Evolutionary conservation across 75 land plant species (phyloP).

Genomic region (Picea glauca): DNA sequence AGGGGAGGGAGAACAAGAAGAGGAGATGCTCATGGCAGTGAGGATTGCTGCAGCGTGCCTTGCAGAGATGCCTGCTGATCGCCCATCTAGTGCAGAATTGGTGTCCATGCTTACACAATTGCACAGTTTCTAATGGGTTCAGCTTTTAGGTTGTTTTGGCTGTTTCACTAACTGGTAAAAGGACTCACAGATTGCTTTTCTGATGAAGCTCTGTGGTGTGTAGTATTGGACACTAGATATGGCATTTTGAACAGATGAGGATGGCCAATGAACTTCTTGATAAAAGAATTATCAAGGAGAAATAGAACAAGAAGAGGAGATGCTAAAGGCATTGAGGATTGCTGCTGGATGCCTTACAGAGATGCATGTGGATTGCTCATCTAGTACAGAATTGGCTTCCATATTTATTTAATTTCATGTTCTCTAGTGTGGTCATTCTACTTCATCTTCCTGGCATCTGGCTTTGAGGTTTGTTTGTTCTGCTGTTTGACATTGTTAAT

Average conservation of each 20-base stretch:
- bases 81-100: slow-evolving; percentile 69
- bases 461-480: neutral
- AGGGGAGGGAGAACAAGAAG: slow-evolving; percentile 55
- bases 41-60: slow-evolving; percentile 56
- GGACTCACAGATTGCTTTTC: neutral
- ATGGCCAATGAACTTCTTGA: slow-evolving; percentile 53
- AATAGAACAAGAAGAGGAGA: slow-evolving; percentile 57
- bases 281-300: slow-evolving; percentile 39
- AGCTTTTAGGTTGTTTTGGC: neutral
- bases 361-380: slow-evolving; percentile 58
- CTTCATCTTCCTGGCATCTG: neutral
- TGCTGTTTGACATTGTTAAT: neutral
- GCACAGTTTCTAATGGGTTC: slow-evolving; percentile 34
- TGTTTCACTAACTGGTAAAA: neutral
- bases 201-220: too few species aligned
- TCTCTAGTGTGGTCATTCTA: slow-evolving; percentile 19
- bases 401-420: slow-evolving; percentile 64
- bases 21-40: slow-evolving; percentile 70
- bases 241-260: slow-evolving; percentile 40
- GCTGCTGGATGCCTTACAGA: slow-evolving; percentile 47
- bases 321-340: slow-evolving; percentile 65
- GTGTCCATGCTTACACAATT: slow-evolving; percentile 67
- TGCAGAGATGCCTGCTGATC: slow-evolving; percentile 48
- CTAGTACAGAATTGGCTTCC: slow-evolving; percentile 56
- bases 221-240: too few species aligned